These are phyloP conservation scores for Linnemannia hyalina DNA, from an alignment of 192 early-diverging fungal species.

Conservation along the genomic window DNA sequence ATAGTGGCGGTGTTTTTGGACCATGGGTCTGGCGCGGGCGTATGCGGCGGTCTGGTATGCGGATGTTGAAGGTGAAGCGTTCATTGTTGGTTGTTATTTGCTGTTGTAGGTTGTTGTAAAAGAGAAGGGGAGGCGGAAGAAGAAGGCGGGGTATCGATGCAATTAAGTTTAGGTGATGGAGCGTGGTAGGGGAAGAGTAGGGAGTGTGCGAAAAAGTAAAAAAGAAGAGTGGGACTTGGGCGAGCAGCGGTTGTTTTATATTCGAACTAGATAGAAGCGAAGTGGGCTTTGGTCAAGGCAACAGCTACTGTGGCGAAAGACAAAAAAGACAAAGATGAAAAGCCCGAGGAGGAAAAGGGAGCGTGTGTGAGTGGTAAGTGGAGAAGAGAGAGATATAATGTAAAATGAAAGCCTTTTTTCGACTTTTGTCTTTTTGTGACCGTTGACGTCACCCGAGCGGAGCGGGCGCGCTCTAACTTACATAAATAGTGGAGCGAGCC, in stretches of 20 bases:
- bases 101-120: neutral
- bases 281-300: neutral
- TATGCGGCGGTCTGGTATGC: conserved; percentile 21
- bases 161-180: neutral
- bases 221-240: neutral
- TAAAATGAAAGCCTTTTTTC: neutral
- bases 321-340: neutral
- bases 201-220: no score
- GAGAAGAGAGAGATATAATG: neutral
- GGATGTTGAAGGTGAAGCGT: neutral
- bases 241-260: neutral
- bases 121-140: neutral
- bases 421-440: neutral
- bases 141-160: neutral
- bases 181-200: neutral
- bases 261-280: neutral
- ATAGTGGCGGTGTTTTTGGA: neutral
- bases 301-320: no score
- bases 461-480: neutral
- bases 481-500: neutral
- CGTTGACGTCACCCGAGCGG: neutral
- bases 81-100: neutral
- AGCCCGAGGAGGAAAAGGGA: neutral
- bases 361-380: neutral
- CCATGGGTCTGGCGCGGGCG: conserved; percentile 36